These are phyloP conservation scores for Glycine tomentella DNA, from an alignment of 306 rosid genomes.

Conservation along the genomic window DNA sequence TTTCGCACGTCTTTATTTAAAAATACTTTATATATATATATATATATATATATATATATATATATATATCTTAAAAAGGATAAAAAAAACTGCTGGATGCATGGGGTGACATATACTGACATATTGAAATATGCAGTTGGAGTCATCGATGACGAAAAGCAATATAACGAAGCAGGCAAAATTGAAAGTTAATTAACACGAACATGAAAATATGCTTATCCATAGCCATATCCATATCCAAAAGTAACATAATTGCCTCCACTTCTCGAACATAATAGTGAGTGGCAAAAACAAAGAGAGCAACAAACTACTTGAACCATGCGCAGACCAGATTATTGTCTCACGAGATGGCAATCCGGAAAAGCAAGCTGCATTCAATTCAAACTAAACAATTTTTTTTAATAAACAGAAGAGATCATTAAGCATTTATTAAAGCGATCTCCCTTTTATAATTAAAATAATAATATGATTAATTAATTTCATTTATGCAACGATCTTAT, in stretches of 20 bases:
- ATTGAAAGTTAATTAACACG: neutral
- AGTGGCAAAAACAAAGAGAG: neutral
- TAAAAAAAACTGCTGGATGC: neutral
- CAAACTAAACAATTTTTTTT: neutral
- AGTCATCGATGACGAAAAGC: neutral
- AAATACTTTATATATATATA: neutral
- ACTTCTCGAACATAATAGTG: neutral
- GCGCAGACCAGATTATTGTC: neutral
- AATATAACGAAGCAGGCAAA: neutral
- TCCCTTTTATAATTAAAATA: neutral
- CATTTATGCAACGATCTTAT: neutral
- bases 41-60: too few species aligned
- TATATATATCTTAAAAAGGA: neutral
- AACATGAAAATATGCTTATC: neutral
- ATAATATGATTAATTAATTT: neutral
- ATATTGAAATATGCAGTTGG: neutral
- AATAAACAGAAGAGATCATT: neutral
- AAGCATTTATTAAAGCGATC: neutral
- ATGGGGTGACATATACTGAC: conserved; percentile 4
- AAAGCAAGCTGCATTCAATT: neutral
- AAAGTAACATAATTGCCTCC: neutral
- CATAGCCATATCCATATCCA: neutral
- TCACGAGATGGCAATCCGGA: neutral
- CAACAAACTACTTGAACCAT: neutral
- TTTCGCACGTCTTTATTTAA: neutral